A percentile compares a stretch with the other conserved stretches of the same genome.
Conservation (phyloP, 1,284 basidiomycete genomes). For the Wolfiporia cocos region DNA sequence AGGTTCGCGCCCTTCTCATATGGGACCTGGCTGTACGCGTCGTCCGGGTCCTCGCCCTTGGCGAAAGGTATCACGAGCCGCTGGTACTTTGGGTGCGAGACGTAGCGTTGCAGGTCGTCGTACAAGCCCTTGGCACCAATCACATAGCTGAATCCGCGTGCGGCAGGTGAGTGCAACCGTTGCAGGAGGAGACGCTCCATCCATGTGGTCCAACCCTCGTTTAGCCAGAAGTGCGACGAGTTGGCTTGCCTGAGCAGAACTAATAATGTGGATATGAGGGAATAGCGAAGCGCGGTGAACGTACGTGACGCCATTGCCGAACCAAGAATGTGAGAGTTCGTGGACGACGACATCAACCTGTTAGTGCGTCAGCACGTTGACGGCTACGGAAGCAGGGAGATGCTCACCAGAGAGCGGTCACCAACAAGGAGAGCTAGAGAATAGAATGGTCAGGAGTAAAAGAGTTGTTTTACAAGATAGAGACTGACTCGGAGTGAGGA, state of each 20-base stretch:
- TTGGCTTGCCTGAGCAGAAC: constrained; percentile 52
- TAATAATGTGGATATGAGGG: not conserved
- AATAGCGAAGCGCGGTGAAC: constrained; percentile 18
- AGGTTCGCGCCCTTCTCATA: constrained; percentile 79
- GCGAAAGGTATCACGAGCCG: constrained; percentile 83
- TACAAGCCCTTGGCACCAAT: constrained; percentile 69
- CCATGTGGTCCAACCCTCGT: constrained; percentile 94
- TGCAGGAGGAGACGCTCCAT: constrained; percentile 83
- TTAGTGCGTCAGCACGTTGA: not conserved
- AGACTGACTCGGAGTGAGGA: constrained; percentile 76
- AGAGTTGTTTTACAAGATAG: not conserved
- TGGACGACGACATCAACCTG: constrained; percentile 74
- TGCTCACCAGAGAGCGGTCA: constrained; percentile 68
- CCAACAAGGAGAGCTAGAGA: constrained; percentile 70
- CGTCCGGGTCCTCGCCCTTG: constrained; percentile 82
- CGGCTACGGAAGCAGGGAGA: not conserved
- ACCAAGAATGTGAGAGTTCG: constrained; percentile 78
- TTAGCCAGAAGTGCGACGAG: constrained; percentile 85
- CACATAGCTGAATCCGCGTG: constrained; percentile 68
- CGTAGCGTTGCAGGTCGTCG: constrained; percentile 65
- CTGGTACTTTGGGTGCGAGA: constrained; percentile 69
- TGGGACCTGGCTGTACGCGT: constrained; percentile 66
- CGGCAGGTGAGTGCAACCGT: constrained; percentile 69
- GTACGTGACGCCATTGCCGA: constrained; percentile 81
- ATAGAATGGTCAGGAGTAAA: not conserved